These are phyloP conservation scores for Suillus fuscotomentosus DNA, from an alignment of 768 basidiomycete species.

Conservation along the genomic window DNA sequence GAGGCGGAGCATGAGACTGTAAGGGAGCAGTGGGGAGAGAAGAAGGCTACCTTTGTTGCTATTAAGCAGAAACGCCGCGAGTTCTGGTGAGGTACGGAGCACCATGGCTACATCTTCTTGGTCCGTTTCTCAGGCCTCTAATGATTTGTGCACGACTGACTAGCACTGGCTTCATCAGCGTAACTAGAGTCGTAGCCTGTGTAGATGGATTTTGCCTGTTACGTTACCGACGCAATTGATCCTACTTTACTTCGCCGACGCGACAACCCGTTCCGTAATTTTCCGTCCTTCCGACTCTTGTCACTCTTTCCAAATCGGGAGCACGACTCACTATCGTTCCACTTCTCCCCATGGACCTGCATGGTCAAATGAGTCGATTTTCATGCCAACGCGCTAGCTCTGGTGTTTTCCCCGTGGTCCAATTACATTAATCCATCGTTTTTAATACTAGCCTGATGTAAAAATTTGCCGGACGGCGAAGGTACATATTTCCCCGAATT, in stretches of 20 bases:
- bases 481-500: background rate
- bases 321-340: background rate
- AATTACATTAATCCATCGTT: constrained; percentile 4
- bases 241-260: background rate
- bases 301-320: background rate
- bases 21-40: constrained; percentile 69
- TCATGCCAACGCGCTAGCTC: constrained; percentile 1
- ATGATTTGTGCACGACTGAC: constrained; percentile 2
- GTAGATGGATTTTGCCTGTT: too few species aligned
- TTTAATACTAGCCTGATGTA: background rate
- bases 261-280: background rate
- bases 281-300: background rate
- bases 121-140: constrained; percentile 1
- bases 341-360: background rate
- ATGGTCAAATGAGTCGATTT: constrained; percentile 7
- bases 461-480: background rate
- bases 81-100: constrained; percentile 55
- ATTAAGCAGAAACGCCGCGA: constrained; percentile 65
- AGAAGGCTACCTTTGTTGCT: constrained; percentile 58
- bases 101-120: background rate
- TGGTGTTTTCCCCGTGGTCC: constrained; percentile 1
- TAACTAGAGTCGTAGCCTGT: too few species aligned
- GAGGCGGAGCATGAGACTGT: constrained; percentile 46
- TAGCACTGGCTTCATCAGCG: background rate
- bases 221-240: background rate